A percentile compares a stretch with the other conserved stretches of the same genome.
These are phyloP conservation scores for Neotropicomus parvogracilis DNA, from an alignment of 1,284 basidiomycete genomes.

Conservation along the genomic window DNA sequence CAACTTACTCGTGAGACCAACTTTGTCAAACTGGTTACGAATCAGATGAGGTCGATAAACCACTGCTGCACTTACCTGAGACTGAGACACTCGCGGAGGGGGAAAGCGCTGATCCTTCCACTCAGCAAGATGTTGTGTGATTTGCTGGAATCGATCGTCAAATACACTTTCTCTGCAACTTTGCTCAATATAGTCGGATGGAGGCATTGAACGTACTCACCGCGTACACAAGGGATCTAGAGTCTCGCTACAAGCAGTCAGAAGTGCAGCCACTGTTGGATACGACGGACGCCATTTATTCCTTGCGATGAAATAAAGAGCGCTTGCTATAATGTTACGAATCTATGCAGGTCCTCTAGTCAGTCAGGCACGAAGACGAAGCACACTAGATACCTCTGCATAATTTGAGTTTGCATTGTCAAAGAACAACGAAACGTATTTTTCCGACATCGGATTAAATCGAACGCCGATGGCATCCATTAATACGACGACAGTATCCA, in stretches of 20 bases:
- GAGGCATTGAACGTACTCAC: constrained; percentile 33
- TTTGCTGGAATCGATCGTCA: constrained; percentile 50
- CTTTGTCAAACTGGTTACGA: constrained; percentile 71
- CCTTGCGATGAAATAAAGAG: constrained; percentile 59
- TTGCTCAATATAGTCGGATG: constrained; percentile 3
- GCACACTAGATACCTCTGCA: constrained; percentile 58
- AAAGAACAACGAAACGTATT: constrained; percentile 71
- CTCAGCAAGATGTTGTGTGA: constrained; percentile 55
- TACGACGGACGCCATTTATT: constrained; percentile 78
- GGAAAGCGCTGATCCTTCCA: constrained; percentile 78
- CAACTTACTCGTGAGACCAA: constrained; percentile 67
- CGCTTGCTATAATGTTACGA: constrained; percentile 66
- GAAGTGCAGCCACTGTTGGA: constrained; percentile 59
- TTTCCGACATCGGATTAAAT: constrained; percentile 64
- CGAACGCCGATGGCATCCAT: constrained; percentile 57
- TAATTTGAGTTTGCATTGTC: constrained; percentile 77
- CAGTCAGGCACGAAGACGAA: constrained; percentile 4
- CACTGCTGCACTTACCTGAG: constrained; percentile 43
- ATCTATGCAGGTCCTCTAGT: constrained; percentile 44
- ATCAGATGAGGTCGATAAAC: constrained; percentile 17
- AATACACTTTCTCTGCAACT: constrained; percentile 53
- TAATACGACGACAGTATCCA: constrained; percentile 57
- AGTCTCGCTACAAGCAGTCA: constrained; percentile 57
- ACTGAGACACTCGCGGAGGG: constrained; percentile 78
- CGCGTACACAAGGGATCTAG: constrained; percentile 65